A percentile compares a stretch with the other conserved stretches of the same genome.
Evolutionary conservation across 2,329 filamentous ascomycete genomes (phyloP).

Genomic region (Sporothrix pallida): DNA sequence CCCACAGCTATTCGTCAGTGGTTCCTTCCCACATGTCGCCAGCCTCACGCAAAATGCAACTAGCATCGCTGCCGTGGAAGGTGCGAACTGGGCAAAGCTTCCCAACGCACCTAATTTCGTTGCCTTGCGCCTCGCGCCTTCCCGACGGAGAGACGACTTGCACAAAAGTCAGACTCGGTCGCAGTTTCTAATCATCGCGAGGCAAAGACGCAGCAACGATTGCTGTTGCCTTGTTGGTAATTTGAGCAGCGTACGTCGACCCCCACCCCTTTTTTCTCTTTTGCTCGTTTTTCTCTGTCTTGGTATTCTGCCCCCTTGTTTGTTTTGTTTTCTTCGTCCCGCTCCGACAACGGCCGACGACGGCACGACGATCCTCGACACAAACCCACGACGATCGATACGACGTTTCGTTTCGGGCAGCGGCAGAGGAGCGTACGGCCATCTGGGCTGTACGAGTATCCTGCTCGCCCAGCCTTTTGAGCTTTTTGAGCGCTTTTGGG

Average conservation of each 20-base stretch:
- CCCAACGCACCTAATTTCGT: constrained; percentile 12
- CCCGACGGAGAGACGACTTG: constrained; percentile 11
- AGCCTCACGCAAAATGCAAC: constrained; percentile 25
- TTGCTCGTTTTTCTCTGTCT: neutral
- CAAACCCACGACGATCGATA: constrained; percentile 25
- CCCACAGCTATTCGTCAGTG: neutral
- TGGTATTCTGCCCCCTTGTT: neutral
- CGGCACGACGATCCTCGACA: neutral
- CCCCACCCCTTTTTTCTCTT: neutral
- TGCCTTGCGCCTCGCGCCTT: constrained; percentile 26
- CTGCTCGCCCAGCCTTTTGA: neutral
- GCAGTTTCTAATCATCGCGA: constrained; percentile 29
- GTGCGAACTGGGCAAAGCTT: constrained; percentile 17
- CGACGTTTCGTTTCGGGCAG: constrained; percentile 5
- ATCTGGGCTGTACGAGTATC: neutral
- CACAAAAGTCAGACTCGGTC: constrained; percentile 24
- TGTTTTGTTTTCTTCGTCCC: neutral
- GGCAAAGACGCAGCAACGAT: neutral
- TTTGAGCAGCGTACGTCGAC: constrained; percentile 10
- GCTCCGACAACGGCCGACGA: constrained; percentile 18
- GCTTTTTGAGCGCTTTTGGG: too few species aligned
- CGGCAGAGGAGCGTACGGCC: constrained; percentile 5
- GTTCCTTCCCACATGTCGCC: constrained; percentile 23
- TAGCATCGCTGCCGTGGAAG: constrained; percentile 13
- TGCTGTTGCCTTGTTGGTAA: constrained; percentile 25